Evolutionary conservation across 2,329 filamentous ascomycete species (phyloP).

Genomic region (Monilinia fructigena): DNA sequence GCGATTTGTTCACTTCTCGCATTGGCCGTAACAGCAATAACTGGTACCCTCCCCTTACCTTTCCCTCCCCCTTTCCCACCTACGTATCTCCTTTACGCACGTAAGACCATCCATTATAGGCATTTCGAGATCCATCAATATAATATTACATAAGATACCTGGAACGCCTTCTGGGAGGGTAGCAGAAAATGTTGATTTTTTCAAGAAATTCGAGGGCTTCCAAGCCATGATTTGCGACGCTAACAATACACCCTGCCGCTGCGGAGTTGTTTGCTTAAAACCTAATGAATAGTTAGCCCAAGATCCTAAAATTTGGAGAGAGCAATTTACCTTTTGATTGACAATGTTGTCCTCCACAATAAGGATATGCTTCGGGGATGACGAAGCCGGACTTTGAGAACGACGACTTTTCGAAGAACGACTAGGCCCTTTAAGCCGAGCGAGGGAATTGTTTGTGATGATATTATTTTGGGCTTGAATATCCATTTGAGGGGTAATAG

Average conservation of each 20-base stretch:
- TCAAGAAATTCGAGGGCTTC: slow-evolving; percentile 50
- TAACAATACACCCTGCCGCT: slow-evolving; percentile 44
- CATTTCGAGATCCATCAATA: slow-evolving; percentile 77
- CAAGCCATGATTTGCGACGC: slow-evolving; percentile 56
- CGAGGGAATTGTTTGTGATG: slow-evolving; percentile 18
- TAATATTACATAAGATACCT: slow-evolving; percentile 52
- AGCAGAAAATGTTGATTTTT: slow-evolving; percentile 29
- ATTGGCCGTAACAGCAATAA: slow-evolving; percentile 40
- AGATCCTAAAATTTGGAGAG: neutral
- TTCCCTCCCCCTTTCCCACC: slow-evolving; percentile 53
- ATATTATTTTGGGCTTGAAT: slow-evolving; percentile 8
- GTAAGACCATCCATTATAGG: slow-evolving; percentile 69
- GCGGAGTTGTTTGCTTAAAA: slow-evolving; percentile 52
- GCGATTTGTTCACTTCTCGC: slow-evolving; percentile 35
- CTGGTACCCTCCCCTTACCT: slow-evolving; percentile 46
- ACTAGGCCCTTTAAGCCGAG: slow-evolving; percentile 5
- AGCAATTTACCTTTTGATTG: slow-evolving; percentile 41
- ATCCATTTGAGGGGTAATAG: slow-evolving; percentile 12
- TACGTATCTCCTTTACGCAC: slow-evolving; percentile 62
- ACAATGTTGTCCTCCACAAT: slow-evolving; percentile 62
- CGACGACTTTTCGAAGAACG: neutral
- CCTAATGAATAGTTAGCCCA: slow-evolving; percentile 43
- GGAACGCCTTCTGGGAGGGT: slow-evolving; percentile 26
- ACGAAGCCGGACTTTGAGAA: slow-evolving; percentile 13
- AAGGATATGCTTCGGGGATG: slow-evolving; percentile 43